Evolutionary conservation across 2,329 filamentous ascomycete genomes (phyloP).

Genomic region (Didymella glomerata): DNA sequence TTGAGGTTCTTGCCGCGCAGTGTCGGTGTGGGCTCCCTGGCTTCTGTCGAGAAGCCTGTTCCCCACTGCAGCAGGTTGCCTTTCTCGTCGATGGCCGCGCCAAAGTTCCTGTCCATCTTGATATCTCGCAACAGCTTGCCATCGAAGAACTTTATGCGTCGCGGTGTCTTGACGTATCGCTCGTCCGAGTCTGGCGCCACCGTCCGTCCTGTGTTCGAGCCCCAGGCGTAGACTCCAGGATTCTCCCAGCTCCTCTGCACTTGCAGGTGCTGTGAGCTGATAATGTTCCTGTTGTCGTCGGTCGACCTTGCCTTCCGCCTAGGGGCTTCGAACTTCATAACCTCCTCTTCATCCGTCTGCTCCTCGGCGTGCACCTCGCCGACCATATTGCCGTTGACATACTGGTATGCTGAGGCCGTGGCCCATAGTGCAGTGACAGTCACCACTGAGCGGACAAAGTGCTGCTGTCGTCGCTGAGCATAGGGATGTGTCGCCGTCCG

Average conservation of each 20-base stretch:
- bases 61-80: constrained; percentile 96
- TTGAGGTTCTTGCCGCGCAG: constrained; percentile 81
- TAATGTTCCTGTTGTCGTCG: constrained; percentile 76
- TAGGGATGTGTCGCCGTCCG: constrained; percentile 48
- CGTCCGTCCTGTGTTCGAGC: constrained; percentile 84
- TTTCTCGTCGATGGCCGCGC: constrained; percentile 84
- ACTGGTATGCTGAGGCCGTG: constrained; percentile 56
- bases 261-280: constrained; percentile 87
- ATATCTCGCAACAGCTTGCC: constrained; percentile 84
- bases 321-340: constrained; percentile 73
- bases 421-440: constrained; percentile 55
- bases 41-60: constrained; percentile 71
- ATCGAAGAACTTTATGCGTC: constrained; percentile 82
- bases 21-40: constrained; percentile 72
- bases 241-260: constrained; percentile 82
- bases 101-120: constrained; percentile 83
- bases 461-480: constrained; percentile 56
- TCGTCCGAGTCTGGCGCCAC: constrained; percentile 85
- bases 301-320: constrained; percentile 64
- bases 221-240: constrained; percentile 94
- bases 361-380: constrained; percentile 60
- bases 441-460: constrained; percentile 55
- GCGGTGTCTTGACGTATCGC: constrained; percentile 77
- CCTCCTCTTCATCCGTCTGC: constrained; percentile 58
- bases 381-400: constrained; percentile 52